Percentiles rank a stretch among this genome's conserved stretches.
Evolutionary conservation across 306 rosid species (phyloP).

Genomic region (Quillaja saponaria): DNA sequence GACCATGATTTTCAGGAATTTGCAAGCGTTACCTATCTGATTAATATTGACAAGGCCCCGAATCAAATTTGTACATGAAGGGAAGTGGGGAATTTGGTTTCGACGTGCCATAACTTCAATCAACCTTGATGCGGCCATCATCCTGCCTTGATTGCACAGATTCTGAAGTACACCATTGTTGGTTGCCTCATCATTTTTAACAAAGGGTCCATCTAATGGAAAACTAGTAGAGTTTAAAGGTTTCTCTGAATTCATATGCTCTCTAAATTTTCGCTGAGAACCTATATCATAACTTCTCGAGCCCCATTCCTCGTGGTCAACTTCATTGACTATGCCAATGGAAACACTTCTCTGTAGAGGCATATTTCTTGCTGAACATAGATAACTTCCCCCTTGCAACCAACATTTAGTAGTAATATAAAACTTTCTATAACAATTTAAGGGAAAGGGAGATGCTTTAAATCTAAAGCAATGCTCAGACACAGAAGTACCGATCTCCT

Average conservation of each 20-base stretch:
- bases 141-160: constrained; percentile 58
- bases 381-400: constrained; percentile 35
- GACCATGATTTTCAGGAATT: constrained; percentile 55
- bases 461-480: constrained; percentile 25
- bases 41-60: constrained; percentile 61
- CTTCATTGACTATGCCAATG: constrained; percentile 41
- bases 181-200: constrained; percentile 51
- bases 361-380: constrained; percentile 29
- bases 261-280: constrained; percentile 32
- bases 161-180: constrained; percentile 63
- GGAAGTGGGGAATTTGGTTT: constrained; percentile 73
- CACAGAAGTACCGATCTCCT: constrained; percentile 39
- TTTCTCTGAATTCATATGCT: constrained; percentile 38
- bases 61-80: constrained; percentile 65
- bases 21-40: constrained; percentile 52
- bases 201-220: constrained; percentile 52
- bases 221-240: constrained; percentile 31
- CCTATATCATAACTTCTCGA: constrained; percentile 29
- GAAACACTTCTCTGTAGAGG: not conserved
- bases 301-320: constrained; percentile 39
- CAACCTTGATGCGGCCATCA: constrained; percentile 61
- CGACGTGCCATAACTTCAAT: constrained; percentile 72
- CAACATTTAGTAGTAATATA: constrained; percentile 26
- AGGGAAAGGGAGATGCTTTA: constrained; percentile 30
- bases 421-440: constrained; percentile 23